These are phyloP conservation scores for Venturia effusa DNA, from an alignment of 2,329 filamentous ascomycete genomes.

Conservation along the genomic window DNA sequence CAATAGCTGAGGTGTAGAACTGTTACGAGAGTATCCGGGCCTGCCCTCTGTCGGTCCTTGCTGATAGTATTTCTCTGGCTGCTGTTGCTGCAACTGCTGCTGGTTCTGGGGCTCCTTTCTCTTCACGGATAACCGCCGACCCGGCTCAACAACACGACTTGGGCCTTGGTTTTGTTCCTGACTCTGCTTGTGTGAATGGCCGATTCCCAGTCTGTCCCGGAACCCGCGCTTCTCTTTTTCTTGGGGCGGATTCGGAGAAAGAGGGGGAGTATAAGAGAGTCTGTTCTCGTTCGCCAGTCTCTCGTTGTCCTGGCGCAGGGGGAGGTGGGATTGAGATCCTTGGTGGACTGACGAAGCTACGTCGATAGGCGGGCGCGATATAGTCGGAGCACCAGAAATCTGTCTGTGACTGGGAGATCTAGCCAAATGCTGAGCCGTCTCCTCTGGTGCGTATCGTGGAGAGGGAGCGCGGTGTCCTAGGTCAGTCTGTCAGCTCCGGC, in stretches of 20 bases:
- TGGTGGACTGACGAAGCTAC: slow-evolving; percentile 4
- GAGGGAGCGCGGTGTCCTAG: not conserved
- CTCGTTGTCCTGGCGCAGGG: not conserved
- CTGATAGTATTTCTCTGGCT: slow-evolving; percentile 17
- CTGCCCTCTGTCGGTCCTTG: slow-evolving; percentile 14
- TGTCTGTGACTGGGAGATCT: not conserved
- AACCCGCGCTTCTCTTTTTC: slow-evolving; percentile 17
- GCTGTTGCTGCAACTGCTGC: slow-evolving; percentile 21
- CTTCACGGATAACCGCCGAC: slow-evolving; percentile 25
- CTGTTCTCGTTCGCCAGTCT: slow-evolving; percentile 6
- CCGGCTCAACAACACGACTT: slow-evolving; percentile 15
- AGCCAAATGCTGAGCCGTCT: not conserved
- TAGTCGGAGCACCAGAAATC: not conserved
- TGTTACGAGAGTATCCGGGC: slow-evolving; percentile 6
- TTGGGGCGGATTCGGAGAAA: slow-evolving; percentile 14
- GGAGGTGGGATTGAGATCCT: not conserved
- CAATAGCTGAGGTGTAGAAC: slow-evolving; percentile 16
- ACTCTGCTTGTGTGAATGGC: slow-evolving; percentile 9
- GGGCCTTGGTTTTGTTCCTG: not conserved
- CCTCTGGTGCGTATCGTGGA: not conserved
- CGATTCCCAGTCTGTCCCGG: slow-evolving; percentile 14
- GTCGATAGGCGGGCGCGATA: slow-evolving; percentile 2
- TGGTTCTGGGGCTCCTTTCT: slow-evolving; percentile 18
- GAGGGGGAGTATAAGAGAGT: slow-evolving; percentile 12
- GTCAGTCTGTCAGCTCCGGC: not conserved